These are phyloP conservation scores for Plasmodium chabaudi DNA, from an alignment of 169 alveolate species.

Conservation along the genomic window DNA sequence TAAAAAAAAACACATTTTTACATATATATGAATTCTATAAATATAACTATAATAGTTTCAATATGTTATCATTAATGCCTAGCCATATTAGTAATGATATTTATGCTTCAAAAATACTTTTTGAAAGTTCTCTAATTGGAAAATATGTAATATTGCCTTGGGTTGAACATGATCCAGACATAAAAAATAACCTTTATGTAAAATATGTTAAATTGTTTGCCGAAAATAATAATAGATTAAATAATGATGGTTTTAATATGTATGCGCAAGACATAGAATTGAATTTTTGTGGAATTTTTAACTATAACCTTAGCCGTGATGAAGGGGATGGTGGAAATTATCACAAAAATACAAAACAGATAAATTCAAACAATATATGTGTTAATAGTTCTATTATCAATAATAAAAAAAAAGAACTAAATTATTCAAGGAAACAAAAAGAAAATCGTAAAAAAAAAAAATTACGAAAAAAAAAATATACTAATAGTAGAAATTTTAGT, in stretches of 20 bases:
- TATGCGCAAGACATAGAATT: background rate
- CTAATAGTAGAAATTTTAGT: slow-evolving; percentile 25
- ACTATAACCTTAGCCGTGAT: slow-evolving; percentile 4
- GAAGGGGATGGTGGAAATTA: background rate
- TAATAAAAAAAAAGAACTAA: background rate
- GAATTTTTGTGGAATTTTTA: slow-evolving; percentile 40
- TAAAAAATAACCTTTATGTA: slow-evolving; percentile 73
- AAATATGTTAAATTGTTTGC: slow-evolving; percentile 52
- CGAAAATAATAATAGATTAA: background rate
- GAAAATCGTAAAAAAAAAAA: background rate
- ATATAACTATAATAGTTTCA: slow-evolving; percentile 31
- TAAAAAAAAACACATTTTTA: slow-evolving; percentile 45
- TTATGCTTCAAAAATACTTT: slow-evolving; percentile 64
- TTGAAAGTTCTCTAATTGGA: slow-evolving; percentile 80
- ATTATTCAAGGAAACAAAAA: background rate
- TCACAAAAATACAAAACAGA: too few relatives aligned
- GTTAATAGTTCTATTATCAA: too few relatives aligned
- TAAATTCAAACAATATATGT: too few relatives aligned
- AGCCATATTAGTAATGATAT: slow-evolving; percentile 49
- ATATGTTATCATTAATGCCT: slow-evolving; percentile 64
- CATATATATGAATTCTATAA: slow-evolving; percentile 66
- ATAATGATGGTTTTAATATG: too few relatives aligned
- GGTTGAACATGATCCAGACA: slow-evolving; percentile 82
- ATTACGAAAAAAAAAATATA: slow-evolving; percentile 9
- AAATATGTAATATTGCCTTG: slow-evolving; percentile 81